Evolutionary conservation across 192 early-diverging fungal species (phyloP), one percentile per base, ranked within the genome.

Genomic region (Chytriomyces confervae): DNA sequence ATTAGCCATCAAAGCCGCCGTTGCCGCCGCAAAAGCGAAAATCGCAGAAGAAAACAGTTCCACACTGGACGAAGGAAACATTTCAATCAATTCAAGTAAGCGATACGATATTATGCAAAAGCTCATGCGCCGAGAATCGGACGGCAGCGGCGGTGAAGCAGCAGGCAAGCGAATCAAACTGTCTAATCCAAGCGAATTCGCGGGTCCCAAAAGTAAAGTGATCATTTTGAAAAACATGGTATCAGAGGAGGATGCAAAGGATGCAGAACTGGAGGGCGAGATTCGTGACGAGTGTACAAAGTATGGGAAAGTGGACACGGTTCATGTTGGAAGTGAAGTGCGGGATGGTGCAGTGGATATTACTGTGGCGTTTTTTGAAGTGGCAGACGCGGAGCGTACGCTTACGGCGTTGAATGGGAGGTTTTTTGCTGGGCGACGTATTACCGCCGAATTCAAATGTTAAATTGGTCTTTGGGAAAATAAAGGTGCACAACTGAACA

Each of bases 261-360:
- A 97, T 84, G 90, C 93, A 61, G 86, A 91, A 16, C 86, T 97
- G 61, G 88, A 92, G n/a, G 90, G 88, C 0, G 95, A 97, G 77
- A 94, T 97, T 74, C 84, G 84, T 11, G 91, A 92, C 62, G 95
- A 97, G 77, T 94, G 92, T 66, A 79, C 79, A 74, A 95, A 95
- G 81, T 95, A 91, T 74, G 95, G 95, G 1, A 79, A 80, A 62
- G 91, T 97, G 6, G 69, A 70, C 53, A 87, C 86, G 50, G 93
- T 95, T 0, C 83, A 88, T 45, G 85, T 94, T 88, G 72, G 44
- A 65, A 10, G 62, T 62, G 75, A 69, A 36, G 63, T 82, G 48
- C 75, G 74, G 5, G 80, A 85, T 45, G 89, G 88, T 4, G 78
- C 86, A 1, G 91, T 95, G n/a, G 87, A 88, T 77, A 90, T 96